A percentile compares a stretch with the other conserved stretches of the same genome.
phyloP scores from a whole-genome alignment of 169 alveolate genomes.

The Babesia sp. region DNA sequence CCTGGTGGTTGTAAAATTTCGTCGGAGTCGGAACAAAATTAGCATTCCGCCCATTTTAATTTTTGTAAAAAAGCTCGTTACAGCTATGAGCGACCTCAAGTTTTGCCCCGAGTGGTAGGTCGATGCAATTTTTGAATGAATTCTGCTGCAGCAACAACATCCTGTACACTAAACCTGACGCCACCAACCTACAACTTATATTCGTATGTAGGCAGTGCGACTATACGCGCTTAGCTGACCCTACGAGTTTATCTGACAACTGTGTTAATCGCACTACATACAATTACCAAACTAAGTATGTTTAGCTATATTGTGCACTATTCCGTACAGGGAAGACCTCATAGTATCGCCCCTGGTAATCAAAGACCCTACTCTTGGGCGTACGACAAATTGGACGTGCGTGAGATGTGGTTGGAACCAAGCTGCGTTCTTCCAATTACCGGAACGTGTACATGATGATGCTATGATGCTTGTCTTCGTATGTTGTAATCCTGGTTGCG shows the following conservation, averaged over 20 bases:
- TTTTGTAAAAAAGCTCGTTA: neutral
- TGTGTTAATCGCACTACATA: conserved; percentile 71
- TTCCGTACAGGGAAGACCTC: conserved; percentile 80
- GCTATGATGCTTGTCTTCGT: conserved; percentile 90
- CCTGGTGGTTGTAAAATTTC: neutral
- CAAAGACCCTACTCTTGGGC: conserved; percentile 89
- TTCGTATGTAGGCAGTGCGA: conserved; percentile 78
- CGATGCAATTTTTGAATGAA: neutral
- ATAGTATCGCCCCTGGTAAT: conserved; percentile 80
- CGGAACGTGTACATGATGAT: conserved; percentile 86
- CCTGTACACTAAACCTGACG: conserved; percentile 74
- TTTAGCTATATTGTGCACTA: neutral
- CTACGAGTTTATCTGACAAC: conserved; percentile 67
- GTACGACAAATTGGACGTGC: conserved; percentile 87
- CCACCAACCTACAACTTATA: conserved; percentile 61
- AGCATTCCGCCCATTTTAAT: no score
- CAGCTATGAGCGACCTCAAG: conserved; percentile 64
- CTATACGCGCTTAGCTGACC: conserved; percentile 67
- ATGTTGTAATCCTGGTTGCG: conserved; percentile 81
- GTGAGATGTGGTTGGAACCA: conserved; percentile 79
- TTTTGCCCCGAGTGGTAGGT: conserved; percentile 71
- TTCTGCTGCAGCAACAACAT: conserved; percentile 69
- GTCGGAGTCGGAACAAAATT: neutral
- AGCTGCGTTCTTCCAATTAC: conserved; percentile 88
- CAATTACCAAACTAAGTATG: conserved; percentile 73